These are phyloP conservation scores for Backusella parvicylindrica DNA, from an alignment of 192 early-diverging fungal genomes.

Conservation along the genomic window DNA sequence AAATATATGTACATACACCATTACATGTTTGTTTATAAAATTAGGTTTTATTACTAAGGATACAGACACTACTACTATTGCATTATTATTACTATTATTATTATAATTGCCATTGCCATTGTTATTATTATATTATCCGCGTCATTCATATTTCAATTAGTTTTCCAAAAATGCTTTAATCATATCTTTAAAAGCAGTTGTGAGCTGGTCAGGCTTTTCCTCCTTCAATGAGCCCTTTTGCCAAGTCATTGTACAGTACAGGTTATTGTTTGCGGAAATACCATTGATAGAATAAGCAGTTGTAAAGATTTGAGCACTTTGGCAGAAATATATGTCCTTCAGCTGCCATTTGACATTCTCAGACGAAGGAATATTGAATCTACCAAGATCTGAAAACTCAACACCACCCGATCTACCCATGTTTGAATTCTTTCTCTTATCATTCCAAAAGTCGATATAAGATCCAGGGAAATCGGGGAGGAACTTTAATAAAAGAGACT, in stretches of 20 bases:
- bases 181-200: background rate
- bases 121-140: background rate
- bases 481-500: background rate
- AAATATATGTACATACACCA: background rate
- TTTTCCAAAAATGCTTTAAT: background rate
- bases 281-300: conserved; percentile 11
- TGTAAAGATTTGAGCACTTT: conserved; percentile 22
- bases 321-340: conserved; percentile 17
- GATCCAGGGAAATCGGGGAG: conserved; percentile 17
- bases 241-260: conserved; percentile 17
- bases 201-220: background rate
- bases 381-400: conserved; percentile 33
- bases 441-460: conserved; percentile 13
- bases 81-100: background rate
- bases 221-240: conserved; percentile 16
- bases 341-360: background rate
- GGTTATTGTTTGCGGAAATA: background rate
- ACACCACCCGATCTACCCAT: conserved; percentile 29
- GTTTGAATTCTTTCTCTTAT: conserved; percentile 9
- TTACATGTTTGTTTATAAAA: background rate
- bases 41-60: background rate
- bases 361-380: background rate
- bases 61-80: background rate
- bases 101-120: background rate
- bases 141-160: background rate